These are phyloP conservation scores for Cryptosporidium sp. DNA, from an alignment of 169 alveolate genomes.

Conservation along the genomic window DNA sequence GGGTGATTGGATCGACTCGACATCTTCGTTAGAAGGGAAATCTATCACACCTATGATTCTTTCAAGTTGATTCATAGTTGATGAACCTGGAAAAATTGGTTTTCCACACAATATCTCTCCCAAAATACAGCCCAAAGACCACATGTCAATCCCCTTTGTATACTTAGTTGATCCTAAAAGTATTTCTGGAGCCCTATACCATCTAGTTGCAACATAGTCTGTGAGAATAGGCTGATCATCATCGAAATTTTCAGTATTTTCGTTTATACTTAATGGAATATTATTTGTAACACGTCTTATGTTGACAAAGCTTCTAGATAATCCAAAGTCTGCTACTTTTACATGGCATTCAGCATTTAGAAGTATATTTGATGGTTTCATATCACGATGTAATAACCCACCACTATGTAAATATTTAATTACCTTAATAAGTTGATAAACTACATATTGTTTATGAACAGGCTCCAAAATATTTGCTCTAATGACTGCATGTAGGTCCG, in stretches of 20 bases:
- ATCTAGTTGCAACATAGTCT: slow-evolving; percentile 99
- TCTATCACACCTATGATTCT: slow-evolving; percentile 94
- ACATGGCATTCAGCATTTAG: slow-evolving; percentile 97
- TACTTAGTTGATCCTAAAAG: slow-evolving; percentile 95
- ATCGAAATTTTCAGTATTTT: slow-evolving; percentile 82
- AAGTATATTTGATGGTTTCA: slow-evolving; percentile 97
- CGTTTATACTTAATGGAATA: slow-evolving; percentile 14
- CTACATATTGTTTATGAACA: slow-evolving; percentile 93
- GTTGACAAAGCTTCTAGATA: slow-evolving; percentile 91
- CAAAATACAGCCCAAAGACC: slow-evolving; percentile 99
- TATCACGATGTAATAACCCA: slow-evolving; percentile 96
- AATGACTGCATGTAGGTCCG: slow-evolving; percentile 98
- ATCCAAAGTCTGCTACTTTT: slow-evolving; percentile 98
- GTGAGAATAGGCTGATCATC: slow-evolving; percentile 90
- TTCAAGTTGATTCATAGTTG: slow-evolving; percentile 97
- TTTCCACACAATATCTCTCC: slow-evolving; percentile 96
- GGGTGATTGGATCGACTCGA: slow-evolving; percentile 90
- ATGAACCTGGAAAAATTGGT: slow-evolving; percentile 98
- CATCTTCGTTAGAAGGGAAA: slow-evolving; percentile 91
- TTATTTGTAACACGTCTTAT: slow-evolving; percentile 47
- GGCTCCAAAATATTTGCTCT: slow-evolving; percentile 97
- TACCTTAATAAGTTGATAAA: slow-evolving; percentile 92
- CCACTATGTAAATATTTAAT: slow-evolving; percentile 95
- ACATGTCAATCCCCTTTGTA: slow-evolving; percentile 99
- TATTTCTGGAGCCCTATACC: slow-evolving; percentile 99